Base-by-base conservation (phyloP, 257 asterid genomes). In the Ehretia macrophylla region DNA sequence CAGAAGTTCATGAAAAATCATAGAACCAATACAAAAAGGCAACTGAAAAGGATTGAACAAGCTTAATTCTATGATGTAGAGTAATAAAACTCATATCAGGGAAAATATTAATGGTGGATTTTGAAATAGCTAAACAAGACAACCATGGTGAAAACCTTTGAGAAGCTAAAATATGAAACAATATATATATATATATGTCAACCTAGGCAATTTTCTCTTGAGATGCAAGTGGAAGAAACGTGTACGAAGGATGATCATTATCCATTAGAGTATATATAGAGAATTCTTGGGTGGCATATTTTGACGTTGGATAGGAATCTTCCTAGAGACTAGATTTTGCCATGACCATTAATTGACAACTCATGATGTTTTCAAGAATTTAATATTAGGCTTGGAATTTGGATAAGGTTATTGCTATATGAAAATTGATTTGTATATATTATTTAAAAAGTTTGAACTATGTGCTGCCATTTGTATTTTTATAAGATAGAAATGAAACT, bases 1-100 rank as follows among this genome's bases (percentile, higher is more conserved):
- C 1, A 48, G 8, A 44, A n/a, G 66, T 14, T 82, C 66, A 75
- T 59, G 79, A 77, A 58, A 75, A 69, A 65, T 55, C 80, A 64
- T 79, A 79, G 75, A 83, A 79, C 85, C 86, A 83, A 56, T 79
- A 83, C 0, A 77, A 57, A 61, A 79, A 79, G 67, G 68, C 79
- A 17, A 82, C 88, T 13, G 85, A 82, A 65, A 79, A 82, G 21
- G 84, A 77, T 56, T 79, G 86, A 60, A 79, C 55, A 52, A 77
- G 84, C 58, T 71, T 65, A 69, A 76, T 64, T 77, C 75, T 74
- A 72, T 55, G 47, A 39, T 72, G 46, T 35, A 56, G 68, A 27
- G 68, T 52, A n/a, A 62, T 42, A 23, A 64, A 63, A 49, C 69
- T 77, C 82, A 78, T 75, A 56, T 69, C 77, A 61, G 14, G 27